Percentiles rank a stretch among this genome's conserved stretches.
Conservation (phyloP, 768 basidiomycete species). For the Lyophyllum decastes region DNA sequence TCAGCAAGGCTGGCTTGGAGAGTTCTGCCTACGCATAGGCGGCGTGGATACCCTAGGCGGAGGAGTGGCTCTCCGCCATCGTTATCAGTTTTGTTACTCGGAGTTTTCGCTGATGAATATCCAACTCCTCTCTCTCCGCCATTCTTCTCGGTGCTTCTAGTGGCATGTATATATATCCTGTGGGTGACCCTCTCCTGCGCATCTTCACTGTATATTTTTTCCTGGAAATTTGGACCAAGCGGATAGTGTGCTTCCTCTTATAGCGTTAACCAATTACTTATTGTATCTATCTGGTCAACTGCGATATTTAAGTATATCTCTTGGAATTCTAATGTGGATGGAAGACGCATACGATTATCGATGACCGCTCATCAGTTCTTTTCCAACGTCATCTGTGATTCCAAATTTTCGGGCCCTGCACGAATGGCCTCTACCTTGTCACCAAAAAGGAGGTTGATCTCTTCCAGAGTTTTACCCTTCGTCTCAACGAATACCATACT, state of each 20-base stretch:
- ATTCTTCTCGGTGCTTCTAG: neutral
- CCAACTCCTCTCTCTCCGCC: neutral
- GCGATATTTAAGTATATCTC: neutral
- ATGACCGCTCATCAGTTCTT: neutral
- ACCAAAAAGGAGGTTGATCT: slow-evolving; percentile 32
- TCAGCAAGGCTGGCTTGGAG: slow-evolving; percentile 93
- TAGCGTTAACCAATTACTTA: slow-evolving; percentile 3
- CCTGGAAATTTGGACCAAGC: slow-evolving; percentile 3
- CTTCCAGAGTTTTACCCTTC: slow-evolving; percentile 3
- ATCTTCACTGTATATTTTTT: slow-evolving; percentile 3
- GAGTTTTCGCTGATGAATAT: neutral
- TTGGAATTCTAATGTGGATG: neutral
- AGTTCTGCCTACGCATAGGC: slow-evolving; percentile 42
- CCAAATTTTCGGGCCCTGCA: neutral
- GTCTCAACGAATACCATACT: neutral
- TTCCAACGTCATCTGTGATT: neutral
- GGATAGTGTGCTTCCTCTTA: neutral
- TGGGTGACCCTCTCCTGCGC: neutral
- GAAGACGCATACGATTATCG: no score
- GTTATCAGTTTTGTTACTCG: neutral
- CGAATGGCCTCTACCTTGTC: slow-evolving; percentile 18
- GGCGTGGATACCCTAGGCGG: slow-evolving; percentile 5
- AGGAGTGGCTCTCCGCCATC: neutral
- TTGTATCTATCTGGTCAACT: slow-evolving; percentile 7
- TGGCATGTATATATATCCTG: slow-evolving; percentile 2